Percentiles rank a stretch among this genome's conserved stretches.
Evolutionary conservation across 768 basidiomycete genomes (phyloP).

Genomic region (Lyophyllum atratum): DNA sequence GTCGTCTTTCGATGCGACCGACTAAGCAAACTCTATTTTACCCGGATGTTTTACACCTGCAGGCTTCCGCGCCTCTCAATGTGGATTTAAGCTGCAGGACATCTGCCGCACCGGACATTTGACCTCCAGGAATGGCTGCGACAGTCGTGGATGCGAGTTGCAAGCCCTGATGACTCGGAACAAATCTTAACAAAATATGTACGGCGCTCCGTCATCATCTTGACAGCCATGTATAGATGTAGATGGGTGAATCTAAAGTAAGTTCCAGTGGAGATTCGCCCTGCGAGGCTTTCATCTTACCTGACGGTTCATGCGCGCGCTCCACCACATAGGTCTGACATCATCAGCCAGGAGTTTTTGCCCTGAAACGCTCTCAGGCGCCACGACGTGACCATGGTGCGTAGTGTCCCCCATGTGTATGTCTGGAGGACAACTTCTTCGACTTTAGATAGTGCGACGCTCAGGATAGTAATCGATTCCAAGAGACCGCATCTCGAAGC

Average conservation of each 20-base stretch:
- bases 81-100: not conserved
- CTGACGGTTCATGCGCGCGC: not conserved
- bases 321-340: not conserved
- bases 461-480: constrained; percentile 3
- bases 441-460: not conserved
- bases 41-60: not conserved
- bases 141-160: not conserved
- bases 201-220: constrained; percentile 10
- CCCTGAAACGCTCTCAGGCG: constrained; percentile 3
- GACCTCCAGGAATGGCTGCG: not conserved
- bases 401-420: constrained; percentile 4
- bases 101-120: not conserved
- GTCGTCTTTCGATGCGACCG: not conserved
- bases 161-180: constrained; percentile 2
- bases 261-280: constrained; percentile 1
- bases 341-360: not conserved
- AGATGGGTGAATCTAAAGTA: not conserved
- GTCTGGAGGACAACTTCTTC: not conserved
- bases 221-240: not conserved
- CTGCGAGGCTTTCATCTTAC: constrained; percentile 1
- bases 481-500: not conserved
- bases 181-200: not conserved
- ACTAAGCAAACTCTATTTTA: constrained; percentile 2
- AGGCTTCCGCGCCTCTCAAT: not conserved
- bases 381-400: not conserved